Percentiles rank a stretch among this genome's conserved stretches.
These are phyloP conservation scores for Astrothelium macrocarpum DNA, from an alignment of 495 filamentous ascomycete genomes.

Conservation along the genomic window DNA sequence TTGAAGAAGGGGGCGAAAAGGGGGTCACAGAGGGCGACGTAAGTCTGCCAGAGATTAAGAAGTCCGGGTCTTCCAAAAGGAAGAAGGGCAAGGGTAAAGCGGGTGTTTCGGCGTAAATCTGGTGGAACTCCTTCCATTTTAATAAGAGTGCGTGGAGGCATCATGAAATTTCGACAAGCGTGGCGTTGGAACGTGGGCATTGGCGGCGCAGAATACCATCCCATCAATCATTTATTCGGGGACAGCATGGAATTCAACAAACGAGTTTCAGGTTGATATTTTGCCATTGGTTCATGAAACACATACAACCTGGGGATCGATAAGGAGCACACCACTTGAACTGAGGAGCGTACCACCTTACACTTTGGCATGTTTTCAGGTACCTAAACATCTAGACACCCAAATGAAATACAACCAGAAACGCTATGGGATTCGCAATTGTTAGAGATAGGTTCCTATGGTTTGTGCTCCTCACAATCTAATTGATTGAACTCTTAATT, in stretches of 20 bases:
- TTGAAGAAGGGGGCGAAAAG: neutral
- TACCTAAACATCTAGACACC: too few species aligned
- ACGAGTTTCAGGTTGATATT: neutral
- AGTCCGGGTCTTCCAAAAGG: neutral
- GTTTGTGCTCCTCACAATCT: too few species aligned
- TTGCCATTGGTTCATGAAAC: neutral
- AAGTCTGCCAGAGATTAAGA: neutral
- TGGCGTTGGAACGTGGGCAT: neutral
- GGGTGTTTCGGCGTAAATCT: neutral
- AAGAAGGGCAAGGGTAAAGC: neutral
- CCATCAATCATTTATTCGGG: neutral
- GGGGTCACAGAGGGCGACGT: slow-evolving; percentile 1
- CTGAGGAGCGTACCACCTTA: too few species aligned
- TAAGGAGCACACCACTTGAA: too few species aligned
- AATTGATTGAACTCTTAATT: too few species aligned
- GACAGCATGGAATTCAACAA: neutral
- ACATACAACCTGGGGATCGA: too few species aligned
- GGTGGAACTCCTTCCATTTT: neutral
- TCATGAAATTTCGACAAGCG: neutral
- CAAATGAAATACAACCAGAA: too few species aligned
- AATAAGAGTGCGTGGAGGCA: neutral
- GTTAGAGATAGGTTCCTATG: too few species aligned
- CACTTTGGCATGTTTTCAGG: too few species aligned
- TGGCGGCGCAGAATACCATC: neutral
- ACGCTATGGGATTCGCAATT: too few species aligned